A percentile compares a stretch with the other conserved stretches of the same genome.
These are phyloP conservation scores for Diaporthe nobilis DNA, from an alignment of 2,329 filamentous ascomycete genomes.

Conservation along the genomic window DNA sequence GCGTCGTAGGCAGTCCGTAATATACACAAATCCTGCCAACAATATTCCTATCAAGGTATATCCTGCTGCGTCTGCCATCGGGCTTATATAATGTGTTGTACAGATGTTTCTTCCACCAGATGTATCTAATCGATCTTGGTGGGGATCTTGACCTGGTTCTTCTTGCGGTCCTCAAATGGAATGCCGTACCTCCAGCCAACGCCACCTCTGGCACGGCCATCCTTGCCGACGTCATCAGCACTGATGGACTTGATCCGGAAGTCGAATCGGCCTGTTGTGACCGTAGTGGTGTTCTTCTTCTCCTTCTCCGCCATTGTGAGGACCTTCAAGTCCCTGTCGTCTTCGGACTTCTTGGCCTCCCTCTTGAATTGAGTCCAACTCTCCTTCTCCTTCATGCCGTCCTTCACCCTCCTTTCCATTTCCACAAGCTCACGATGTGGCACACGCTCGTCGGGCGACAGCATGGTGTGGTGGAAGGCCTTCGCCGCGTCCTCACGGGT, in stretches of 20 bases:
- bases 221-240: constrained; percentile 68
- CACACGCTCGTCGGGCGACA: constrained; percentile 72
- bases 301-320: constrained; percentile 52
- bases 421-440: constrained; percentile 73
- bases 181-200: constrained; percentile 76
- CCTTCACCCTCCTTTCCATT: constrained; percentile 64
- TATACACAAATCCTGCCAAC: constrained; percentile 8
- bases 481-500: constrained; percentile 76
- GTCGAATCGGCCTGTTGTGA: constrained; percentile 69
- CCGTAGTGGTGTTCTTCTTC: constrained; percentile 58
- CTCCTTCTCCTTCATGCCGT: constrained; percentile 54
- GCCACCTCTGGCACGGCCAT: constrained; percentile 65
- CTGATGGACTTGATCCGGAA: constrained; percentile 74
- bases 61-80: constrained; percentile 45
- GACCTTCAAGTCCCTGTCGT: constrained; percentile 58
- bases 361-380: constrained; percentile 57
- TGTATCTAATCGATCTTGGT: constrained; percentile 64
- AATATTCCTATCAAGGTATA: not conserved
- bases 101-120: not conserved
- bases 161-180: constrained; percentile 73
- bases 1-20: not conserved
- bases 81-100: constrained; percentile 2
- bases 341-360: constrained; percentile 56
- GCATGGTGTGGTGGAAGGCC: constrained; percentile 72
- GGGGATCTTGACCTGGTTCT: constrained; percentile 77